Evolutionary conservation across 1,284 basidiomycete genomes (phyloP).

Genomic region (Cutaneotrichosporon sp.): DNA sequence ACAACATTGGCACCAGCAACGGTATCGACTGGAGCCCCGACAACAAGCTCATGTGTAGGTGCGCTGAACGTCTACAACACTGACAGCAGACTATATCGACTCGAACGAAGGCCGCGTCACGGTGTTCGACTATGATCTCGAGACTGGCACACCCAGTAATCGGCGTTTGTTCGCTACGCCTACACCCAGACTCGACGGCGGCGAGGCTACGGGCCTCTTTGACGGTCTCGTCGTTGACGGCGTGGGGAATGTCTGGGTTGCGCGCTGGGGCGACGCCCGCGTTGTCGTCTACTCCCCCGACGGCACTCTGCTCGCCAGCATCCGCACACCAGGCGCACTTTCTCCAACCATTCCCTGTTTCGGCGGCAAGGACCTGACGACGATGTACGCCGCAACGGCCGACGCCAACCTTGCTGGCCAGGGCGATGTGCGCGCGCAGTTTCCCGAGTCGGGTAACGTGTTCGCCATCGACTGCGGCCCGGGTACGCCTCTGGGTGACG

Average conservation of each 20-base stretch:
- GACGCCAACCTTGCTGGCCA: conserved; percentile 25
- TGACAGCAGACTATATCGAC: conserved; percentile 44
- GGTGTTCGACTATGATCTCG: conserved; percentile 36
- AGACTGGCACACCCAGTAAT: conserved; percentile 27
- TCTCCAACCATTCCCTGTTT: conserved; percentile 44
- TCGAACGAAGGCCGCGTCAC: conserved; percentile 30
- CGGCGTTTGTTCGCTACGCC: conserved; percentile 23
- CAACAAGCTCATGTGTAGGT: conserved; percentile 42
- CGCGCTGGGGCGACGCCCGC: conserved; percentile 41
- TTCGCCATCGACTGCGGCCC: conserved; percentile 32
- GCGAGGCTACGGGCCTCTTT: conserved; percentile 28
- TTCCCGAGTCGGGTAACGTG: conserved; percentile 32
- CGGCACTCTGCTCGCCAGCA: conserved; percentile 32
- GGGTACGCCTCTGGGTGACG: conserved; percentile 23
- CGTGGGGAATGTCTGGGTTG: conserved; percentile 44
- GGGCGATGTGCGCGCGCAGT: conserved; percentile 26
- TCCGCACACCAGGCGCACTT: conserved; percentile 25
- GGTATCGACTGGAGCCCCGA: conserved; percentile 46
- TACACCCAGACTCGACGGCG: conserved; percentile 14
- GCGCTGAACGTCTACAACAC: not conserved
- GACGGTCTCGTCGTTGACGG: conserved; percentile 46
- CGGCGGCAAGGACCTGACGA: conserved; percentile 37
- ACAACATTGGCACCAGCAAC: conserved; percentile 38
- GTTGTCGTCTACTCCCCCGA: conserved; percentile 38
- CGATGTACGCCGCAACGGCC: conserved; percentile 39